Conservation (phyloP, 2,329 filamentous ascomycete genomes). For the Aurifilum marmelostoma region DNA sequence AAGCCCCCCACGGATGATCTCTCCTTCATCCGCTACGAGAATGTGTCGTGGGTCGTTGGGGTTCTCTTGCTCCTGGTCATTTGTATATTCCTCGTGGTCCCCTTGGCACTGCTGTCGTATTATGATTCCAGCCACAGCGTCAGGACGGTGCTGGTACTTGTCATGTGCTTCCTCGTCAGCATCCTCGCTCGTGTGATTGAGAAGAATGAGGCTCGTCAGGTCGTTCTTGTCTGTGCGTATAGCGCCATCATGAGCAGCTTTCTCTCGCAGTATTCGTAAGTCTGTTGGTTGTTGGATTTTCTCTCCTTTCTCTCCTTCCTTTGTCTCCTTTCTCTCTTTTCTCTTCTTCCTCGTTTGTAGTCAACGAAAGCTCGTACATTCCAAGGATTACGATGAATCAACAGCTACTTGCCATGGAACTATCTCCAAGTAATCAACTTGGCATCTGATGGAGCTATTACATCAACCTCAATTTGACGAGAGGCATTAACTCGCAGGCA, state of each 20-base stretch:
- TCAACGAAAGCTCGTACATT: neutral
- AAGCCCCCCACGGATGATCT: neutral
- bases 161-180: constrained; percentile 16
- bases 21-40: neutral
- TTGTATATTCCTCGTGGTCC: constrained; percentile 15
- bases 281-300: neutral
- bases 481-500: too few relatives aligned
- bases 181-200: constrained; percentile 12
- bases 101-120: constrained; percentile 17
- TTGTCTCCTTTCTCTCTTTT: neutral
- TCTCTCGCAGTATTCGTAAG: constrained; percentile 7
- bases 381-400: neutral
- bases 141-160: constrained; percentile 4
- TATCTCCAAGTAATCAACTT: too few relatives aligned
- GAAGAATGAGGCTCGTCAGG: constrained; percentile 11
- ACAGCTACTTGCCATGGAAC: too few relatives aligned
- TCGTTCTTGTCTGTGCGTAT: constrained; percentile 15
- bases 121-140: neutral
- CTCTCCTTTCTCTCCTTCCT: neutral
- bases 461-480: too few relatives aligned
- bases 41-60: constrained; percentile 6
- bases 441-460: too few relatives aligned
- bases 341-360: too few relatives aligned
- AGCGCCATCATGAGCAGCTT: constrained; percentile 12
- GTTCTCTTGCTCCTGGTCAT: constrained; percentile 3